A percentile compares a stretch with the other conserved stretches of the same genome.
phyloP scores from a whole-genome alignment of 106 monocot genomes.

The Dendrobium catenatum region DNA sequence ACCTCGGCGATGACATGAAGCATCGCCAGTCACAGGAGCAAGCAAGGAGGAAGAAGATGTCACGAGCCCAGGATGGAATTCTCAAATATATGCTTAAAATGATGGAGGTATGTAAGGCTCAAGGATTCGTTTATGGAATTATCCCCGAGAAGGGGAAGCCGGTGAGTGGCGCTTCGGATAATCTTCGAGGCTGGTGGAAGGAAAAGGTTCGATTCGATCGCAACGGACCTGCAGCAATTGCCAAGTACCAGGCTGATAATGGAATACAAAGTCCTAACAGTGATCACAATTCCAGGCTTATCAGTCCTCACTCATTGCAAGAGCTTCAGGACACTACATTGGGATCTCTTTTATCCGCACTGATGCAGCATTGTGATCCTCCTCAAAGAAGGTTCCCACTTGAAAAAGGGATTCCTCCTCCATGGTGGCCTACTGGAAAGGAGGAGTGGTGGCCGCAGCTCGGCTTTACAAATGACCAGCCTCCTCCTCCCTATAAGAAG shows the following conservation, averaged over 20 bases:
- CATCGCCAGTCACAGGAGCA: conserved; percentile 50
- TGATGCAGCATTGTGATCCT: conserved; percentile 85
- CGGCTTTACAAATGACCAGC: conserved; percentile 44
- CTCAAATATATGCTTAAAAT: conserved; percentile 58
- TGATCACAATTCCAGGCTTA: conserved; percentile 21
- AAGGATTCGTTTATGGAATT: conserved; percentile 51
- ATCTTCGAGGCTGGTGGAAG: conserved; percentile 54
- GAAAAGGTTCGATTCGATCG: conserved; percentile 47
- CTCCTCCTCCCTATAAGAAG: conserved; percentile 68
- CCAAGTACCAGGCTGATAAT: conserved; percentile 35
- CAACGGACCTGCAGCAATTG: conserved; percentile 43
- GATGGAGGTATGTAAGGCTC: conserved; percentile 61
- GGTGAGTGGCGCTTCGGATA: conserved; percentile 46
- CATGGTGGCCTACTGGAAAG: conserved; percentile 69
- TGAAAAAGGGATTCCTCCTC: conserved; percentile 69
- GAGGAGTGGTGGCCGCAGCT: conserved; percentile 68
- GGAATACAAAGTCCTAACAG: conserved; percentile 17
- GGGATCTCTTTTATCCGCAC: conserved; percentile 64
- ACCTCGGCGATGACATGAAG: conserved; percentile 19
- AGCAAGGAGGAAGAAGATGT: conserved; percentile 49
- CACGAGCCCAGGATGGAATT: conserved; percentile 47
- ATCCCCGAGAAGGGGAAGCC: conserved; percentile 59
- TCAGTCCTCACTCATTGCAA: conserved; percentile 46
- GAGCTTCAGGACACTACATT: conserved; percentile 79
- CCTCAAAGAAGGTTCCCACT: conserved; percentile 70